phyloP scores from a whole-genome alignment of 139 green algal genomes.

The Chlamydomonas asymmetrica region DNA sequence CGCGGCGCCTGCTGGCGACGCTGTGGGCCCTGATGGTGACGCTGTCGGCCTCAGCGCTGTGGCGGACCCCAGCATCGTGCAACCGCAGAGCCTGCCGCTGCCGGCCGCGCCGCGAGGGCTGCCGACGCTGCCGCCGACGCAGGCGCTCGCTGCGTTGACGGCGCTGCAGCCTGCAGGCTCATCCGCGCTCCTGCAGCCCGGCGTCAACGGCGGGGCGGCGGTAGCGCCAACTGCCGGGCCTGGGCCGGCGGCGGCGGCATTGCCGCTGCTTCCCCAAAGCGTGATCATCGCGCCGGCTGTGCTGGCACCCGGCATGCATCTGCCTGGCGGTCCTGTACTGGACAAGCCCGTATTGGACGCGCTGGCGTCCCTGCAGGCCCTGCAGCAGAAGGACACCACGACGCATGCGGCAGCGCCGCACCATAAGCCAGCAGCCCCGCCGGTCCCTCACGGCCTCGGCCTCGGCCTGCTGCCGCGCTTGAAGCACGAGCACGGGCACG shows the following conservation, averaged over 20 bases:
- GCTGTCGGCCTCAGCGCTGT: neutral
- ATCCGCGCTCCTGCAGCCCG: no score
- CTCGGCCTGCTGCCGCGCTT: neutral
- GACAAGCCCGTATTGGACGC: no score
- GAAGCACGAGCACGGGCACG: neutral
- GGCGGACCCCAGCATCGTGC: neutral
- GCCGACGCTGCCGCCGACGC: neutral
- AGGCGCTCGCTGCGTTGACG: neutral
- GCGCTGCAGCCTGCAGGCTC: neutral
- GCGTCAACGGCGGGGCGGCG: no score
- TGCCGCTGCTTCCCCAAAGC: no score
- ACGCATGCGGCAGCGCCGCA: neutral
- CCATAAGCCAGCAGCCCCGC: neutral
- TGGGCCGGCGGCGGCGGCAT: neutral
- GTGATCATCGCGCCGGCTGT: no score
- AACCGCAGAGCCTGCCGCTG: neutral
- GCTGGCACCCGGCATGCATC: no score
- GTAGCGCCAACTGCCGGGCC: no score
- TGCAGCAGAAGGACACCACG: neutral
- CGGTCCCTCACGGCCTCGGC: neutral
- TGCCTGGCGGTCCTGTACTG: no score
- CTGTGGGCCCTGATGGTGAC: neutral
- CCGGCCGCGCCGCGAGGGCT: slow-evolving; percentile 5
- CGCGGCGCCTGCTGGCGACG: neutral
- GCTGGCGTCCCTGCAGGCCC: neutral